Evolutionary conservation across 306 rosid species (phyloP).

Genomic region (Albizia julibrissin): DNA sequence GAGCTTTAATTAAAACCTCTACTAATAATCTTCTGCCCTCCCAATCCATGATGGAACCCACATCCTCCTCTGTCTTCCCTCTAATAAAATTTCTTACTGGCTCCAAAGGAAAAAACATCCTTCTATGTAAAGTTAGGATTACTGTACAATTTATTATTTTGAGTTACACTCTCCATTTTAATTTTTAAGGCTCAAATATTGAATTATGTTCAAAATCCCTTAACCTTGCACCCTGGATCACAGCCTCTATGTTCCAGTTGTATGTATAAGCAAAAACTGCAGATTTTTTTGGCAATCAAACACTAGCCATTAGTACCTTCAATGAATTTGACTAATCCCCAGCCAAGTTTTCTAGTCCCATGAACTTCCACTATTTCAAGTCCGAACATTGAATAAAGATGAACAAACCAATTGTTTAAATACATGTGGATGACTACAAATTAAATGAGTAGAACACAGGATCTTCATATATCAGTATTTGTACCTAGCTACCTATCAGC

Average conservation of each 20-base stretch:
- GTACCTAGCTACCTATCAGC: background rate
- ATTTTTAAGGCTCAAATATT: background rate
- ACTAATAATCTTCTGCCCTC: background rate
- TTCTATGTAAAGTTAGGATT: background rate
- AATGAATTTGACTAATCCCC: background rate
- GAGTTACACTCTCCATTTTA: background rate
- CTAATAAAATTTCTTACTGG: background rate
- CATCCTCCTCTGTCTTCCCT: slow-evolving; percentile 15
- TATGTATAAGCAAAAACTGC: background rate
- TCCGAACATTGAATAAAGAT: background rate
- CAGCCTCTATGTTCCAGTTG: background rate
- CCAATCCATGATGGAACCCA: slow-evolving; percentile 1
- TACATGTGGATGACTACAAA: background rate
- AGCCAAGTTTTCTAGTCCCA: background rate
- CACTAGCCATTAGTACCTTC: background rate
- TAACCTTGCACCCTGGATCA: background rate
- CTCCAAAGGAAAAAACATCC: background rate
- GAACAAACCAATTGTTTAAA: background rate
- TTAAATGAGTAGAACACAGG: background rate
- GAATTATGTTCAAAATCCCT: background rate
- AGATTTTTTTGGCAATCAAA: background rate
- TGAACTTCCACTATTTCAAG: background rate
- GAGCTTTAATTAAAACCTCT: background rate
- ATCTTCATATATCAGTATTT: background rate
- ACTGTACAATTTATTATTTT: background rate